Base-by-base conservation (phyloP, 768 basidiomycete species). In the Gloeopeniophorella convolvens region DNA sequence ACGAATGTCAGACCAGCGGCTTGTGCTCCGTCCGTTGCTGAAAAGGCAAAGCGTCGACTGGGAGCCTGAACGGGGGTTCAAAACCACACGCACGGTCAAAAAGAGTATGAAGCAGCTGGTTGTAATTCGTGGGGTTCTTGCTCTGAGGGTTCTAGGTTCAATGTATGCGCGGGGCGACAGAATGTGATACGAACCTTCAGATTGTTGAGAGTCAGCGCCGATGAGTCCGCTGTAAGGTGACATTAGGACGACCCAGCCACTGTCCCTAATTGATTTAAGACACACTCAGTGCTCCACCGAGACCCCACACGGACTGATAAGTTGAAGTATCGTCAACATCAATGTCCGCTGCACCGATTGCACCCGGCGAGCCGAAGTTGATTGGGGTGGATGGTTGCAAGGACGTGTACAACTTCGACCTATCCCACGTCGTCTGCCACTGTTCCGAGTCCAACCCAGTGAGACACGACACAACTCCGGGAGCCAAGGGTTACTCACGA, bases 1-100 rank as follows among this genome's bases (percentile, higher is more conserved):
- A 89, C 65, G 59, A 83, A 84, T 35, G 78, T 80, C 44, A 89
- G 66, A 1, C 85, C 86, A 23, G 86, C 85, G 5, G 77, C 72
- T 48, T 78, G 70, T 10, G 75, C 73, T 0, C 73, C 80, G 60
- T 88, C 79, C 1, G 76, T 74, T 13, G 80, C 75, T 75, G 42
- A 6, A 42, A 11, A 27, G n/a, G n/a, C 28, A 26, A 33, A 5
- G n/a, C 40, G 24, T 1, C 27, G 16, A 23, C 11, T 12, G 5
- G 13, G 3, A 23, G 9, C n/a, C 30, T 31, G 40, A 24, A 18
- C 20, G 18, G 8, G n/a, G 13, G 20, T 11, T 58, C 65, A n/a
- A n/a, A n/a, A n/a, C n/a, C n/a, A n/a, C n/a, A n/a, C n/a, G 43
- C 48, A 70, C 68, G 62, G 53, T 77, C 68, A 60, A 86, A 88